Percentiles rank a stretch among this genome's conserved stretches.
Conservation (phyloP, 257 asterid genomes). For the Galeopsis tetrahit region DNA sequence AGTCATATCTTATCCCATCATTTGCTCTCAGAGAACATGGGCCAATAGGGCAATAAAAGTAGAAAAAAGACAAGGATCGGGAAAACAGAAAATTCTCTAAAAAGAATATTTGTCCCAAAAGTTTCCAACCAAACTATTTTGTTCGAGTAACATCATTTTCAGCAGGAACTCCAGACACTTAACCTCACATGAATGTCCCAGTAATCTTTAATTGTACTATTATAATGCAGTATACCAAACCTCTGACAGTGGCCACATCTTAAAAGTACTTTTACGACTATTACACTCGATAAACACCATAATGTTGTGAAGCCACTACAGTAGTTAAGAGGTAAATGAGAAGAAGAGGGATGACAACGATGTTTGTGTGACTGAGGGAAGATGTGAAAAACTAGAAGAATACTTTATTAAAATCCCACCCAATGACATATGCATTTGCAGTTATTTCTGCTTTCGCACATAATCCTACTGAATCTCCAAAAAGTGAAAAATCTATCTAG, state of each 20-base stretch:
- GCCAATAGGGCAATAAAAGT: background rate
- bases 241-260: background rate
- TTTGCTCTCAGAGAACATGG: slow-evolving; percentile 10
- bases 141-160: slow-evolving; percentile 14
- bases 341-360: background rate
- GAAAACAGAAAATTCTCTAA: slow-evolving; percentile 15
- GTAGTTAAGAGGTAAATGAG: background rate
- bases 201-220: background rate
- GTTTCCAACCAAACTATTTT: background rate
- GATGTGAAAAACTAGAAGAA: background rate
- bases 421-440: background rate
- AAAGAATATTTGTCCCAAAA: background rate
- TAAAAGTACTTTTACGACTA: background rate
- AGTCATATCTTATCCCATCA: background rate
- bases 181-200: background rate
- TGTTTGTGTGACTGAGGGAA: slow-evolving; percentile 5
- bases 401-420: background rate
- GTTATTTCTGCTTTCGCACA: background rate
- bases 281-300: slow-evolving; percentile 1
- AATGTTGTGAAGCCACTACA: background rate
- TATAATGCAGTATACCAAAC: background rate
- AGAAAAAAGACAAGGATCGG: slow-evolving; percentile 8
- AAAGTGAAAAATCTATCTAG: background rate
- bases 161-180: background rate
- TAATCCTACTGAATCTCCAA: background rate